phyloP scores from a whole-genome alignment of 306 rosid species.

The Ochetophila trinervis region DNA sequence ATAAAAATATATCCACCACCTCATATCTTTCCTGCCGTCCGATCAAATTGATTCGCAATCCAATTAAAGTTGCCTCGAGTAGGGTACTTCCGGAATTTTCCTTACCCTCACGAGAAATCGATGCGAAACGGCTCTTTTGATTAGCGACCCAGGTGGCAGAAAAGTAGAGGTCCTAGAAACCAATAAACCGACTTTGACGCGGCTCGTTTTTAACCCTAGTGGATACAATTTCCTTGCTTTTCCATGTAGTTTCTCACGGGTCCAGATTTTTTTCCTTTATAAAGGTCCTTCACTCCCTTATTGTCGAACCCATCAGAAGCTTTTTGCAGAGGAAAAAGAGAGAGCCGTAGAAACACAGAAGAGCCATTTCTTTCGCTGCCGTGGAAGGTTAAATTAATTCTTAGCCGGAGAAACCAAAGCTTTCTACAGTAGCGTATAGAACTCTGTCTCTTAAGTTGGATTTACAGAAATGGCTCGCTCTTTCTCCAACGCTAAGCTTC shows the following conservation, averaged over 20 bases:
- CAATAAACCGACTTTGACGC: conserved; percentile 18
- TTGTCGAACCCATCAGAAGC: not conserved
- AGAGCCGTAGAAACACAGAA: conserved; percentile 6
- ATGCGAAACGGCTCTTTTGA: too few species aligned
- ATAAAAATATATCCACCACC: too few species aligned
- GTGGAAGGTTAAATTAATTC: conserved; percentile 27
- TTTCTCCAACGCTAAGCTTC: conserved; percentile 57
- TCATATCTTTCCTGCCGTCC: not conserved
- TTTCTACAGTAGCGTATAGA: conserved; percentile 30
- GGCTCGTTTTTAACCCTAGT: not conserved
- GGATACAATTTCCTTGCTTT: not conserved
- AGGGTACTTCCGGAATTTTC: too few species aligned
- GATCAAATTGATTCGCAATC: not conserved
- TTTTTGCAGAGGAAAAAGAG: not conserved
- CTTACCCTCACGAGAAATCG: too few species aligned
- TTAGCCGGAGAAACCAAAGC: not conserved
- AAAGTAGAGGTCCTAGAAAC: conserved; percentile 6
- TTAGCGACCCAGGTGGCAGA: conserved; percentile 33
- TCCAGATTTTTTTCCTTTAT: conserved; percentile 7
- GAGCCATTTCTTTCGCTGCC: conserved; percentile 14
- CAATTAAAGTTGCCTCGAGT: too few species aligned
- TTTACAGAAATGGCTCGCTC: conserved; percentile 58
- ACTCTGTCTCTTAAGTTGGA: not conserved
- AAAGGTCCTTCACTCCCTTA: conserved; percentile 1
- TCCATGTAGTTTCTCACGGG: conserved; percentile 3